Percentiles rank a stretch among this genome's conserved stretches.
These are phyloP conservation scores for Buddleja alternifolia DNA, from an alignment of 257 asterid genomes.

Conservation along the genomic window DNA sequence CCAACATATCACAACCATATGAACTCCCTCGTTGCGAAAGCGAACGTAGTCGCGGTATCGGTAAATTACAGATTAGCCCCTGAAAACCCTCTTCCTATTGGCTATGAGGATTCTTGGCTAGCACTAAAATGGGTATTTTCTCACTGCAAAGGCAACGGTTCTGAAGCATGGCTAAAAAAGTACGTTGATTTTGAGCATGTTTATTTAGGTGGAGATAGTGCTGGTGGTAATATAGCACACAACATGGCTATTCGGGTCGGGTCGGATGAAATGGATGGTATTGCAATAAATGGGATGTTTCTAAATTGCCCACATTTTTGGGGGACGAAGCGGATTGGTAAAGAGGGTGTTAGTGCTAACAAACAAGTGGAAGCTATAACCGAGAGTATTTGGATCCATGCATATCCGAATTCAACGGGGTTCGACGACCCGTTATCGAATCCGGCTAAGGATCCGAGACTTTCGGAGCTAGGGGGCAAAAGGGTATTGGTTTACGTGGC, in stretches of 20 bases:
- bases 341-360: constrained; percentile 15
- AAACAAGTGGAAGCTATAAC: background rate
- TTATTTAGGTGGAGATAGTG: too few species aligned
- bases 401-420: constrained; percentile 48
- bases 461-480: constrained; percentile 28
- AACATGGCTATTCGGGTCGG: constrained; percentile 52
- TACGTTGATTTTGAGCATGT: constrained; percentile 47
- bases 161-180: constrained; percentile 49
- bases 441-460: constrained; percentile 38
- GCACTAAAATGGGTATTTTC: constrained; percentile 63
- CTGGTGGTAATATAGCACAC: constrained; percentile 68
- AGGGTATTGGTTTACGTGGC: constrained; percentile 45
- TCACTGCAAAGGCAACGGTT: constrained; percentile 35
- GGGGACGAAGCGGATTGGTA: constrained; percentile 49
- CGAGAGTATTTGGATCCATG: constrained; percentile 48
- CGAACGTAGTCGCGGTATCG: constrained; percentile 48
- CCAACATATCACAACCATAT: constrained; percentile 39
- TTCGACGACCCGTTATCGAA: constrained; percentile 48
- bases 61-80: constrained; percentile 73
- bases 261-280: constrained; percentile 26
- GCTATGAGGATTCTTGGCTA: constrained; percentile 59
- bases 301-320: constrained; percentile 60
- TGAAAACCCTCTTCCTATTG: constrained; percentile 59
- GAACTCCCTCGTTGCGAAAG: constrained; percentile 41
- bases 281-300: constrained; percentile 44